Percentiles rank a stretch among this genome's conserved stretches.
Conservation (phyloP, 2,329 filamentous ascomycete genomes). For the Aurifilum marmelostoma region DNA sequence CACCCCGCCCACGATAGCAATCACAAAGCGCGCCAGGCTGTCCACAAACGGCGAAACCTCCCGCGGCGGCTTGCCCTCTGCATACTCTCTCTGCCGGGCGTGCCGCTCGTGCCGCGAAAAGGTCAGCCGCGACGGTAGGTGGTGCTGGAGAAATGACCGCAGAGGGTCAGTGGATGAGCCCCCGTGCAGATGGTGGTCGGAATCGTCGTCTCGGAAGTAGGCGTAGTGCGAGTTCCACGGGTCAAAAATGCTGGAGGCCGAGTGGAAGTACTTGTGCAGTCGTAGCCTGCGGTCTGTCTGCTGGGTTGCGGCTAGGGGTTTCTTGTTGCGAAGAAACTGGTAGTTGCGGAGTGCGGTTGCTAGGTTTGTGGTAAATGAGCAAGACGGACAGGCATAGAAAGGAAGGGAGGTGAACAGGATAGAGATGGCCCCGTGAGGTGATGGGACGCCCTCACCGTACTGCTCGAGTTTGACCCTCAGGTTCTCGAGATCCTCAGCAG, state of each 20-base stretch:
- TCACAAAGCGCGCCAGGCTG: conserved; percentile 23
- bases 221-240: conserved; percentile 25
- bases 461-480: conserved; percentile 5
- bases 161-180: conserved; percentile 4
- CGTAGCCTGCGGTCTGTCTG: conserved; percentile 18
- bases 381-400: not conserved
- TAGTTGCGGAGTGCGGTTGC: conserved; percentile 20
- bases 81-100: not conserved
- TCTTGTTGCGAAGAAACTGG: conserved; percentile 12
- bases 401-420: not conserved
- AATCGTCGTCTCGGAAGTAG: conserved; percentile 14
- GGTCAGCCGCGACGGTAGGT: conserved; percentile 10
- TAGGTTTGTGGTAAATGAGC: not conserved
- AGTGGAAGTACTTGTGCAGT: conserved; percentile 22
- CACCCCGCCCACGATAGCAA: conserved; percentile 26
- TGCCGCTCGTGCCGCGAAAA: conserved; percentile 11
- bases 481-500: not conserved
- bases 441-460: conserved; percentile 1
- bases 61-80: conserved; percentile 10
- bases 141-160: not conserved
- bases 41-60: conserved; percentile 26
- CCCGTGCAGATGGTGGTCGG: not conserved
- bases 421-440: not conserved
- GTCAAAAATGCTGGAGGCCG: conserved; percentile 11
- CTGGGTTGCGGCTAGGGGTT: not conserved